Conservation (phyloP, 139 green algal species). For the Coccomyxa sp. region DNA sequence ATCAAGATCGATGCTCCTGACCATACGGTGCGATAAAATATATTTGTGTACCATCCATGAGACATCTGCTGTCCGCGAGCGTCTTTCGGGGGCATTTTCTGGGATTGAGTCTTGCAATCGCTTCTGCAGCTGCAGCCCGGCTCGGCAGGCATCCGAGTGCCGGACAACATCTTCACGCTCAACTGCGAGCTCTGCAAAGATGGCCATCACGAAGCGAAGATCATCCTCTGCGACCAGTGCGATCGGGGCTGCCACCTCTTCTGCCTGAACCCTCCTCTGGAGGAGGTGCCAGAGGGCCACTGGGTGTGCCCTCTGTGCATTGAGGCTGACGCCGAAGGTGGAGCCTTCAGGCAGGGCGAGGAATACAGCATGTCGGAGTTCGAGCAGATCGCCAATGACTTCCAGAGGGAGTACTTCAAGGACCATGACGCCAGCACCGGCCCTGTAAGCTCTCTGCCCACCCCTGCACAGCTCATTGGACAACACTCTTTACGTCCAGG, state of each 20-base stretch:
- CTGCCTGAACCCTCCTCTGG: conserved; percentile 69
- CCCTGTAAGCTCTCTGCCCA: no score
- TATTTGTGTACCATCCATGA: no score
- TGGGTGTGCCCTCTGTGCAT: conserved; percentile 82
- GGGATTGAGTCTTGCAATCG: no score
- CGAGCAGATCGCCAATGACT: conserved; percentile 32
- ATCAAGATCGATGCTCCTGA: not conserved
- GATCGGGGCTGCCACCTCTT: conserved; percentile 62
- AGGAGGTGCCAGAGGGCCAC: conserved; percentile 68
- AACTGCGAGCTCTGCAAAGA: conserved; percentile 59
- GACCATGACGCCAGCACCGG: no score
- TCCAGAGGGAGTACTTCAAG: conserved; percentile 51
- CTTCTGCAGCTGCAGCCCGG: no score
- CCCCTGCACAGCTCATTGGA: no score
- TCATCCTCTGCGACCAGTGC: conserved; percentile 84
- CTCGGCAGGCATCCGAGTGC: conserved; percentile 17
- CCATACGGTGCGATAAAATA: not conserved
- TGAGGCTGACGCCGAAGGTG: conserved; percentile 20
- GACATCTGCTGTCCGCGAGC: no score
- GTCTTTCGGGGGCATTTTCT: no score
- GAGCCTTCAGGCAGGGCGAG: conserved; percentile 46
- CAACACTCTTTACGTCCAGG: no score
- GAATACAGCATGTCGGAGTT: conserved; percentile 66
- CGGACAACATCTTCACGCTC: conserved; percentile 44
- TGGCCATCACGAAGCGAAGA: conserved; percentile 62